Percentiles rank a stretch among this genome's conserved stretches.
These are phyloP conservation scores for Medakamo hakoo DNA, from an alignment of 139 green algal species.

Conservation along the genomic window DNA sequence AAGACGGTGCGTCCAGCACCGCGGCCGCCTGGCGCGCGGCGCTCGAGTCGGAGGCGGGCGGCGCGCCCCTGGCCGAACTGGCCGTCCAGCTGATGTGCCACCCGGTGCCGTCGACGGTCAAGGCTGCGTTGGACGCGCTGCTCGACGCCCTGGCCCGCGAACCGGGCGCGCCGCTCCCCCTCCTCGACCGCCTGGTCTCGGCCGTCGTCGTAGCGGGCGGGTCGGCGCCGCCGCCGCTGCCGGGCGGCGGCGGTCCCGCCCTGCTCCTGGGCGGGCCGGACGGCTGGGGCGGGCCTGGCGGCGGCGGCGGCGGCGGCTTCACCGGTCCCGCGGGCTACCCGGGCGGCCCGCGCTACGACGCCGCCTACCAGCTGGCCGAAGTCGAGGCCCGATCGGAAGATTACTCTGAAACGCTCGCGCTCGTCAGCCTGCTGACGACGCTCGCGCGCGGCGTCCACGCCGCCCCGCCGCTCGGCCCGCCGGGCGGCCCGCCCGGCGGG, in stretches of 20 bases:
- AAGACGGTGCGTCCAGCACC: too few species aligned
- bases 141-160: not conserved
- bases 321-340: too few species aligned
- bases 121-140: not conserved
- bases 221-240: not conserved
- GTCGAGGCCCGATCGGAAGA: not conserved
- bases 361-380: not conserved
- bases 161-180: not conserved
- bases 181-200: not conserved
- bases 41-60: not conserved
- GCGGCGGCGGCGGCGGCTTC: too few species aligned
- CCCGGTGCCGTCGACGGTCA: not conserved
- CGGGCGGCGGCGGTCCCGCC: too few species aligned
- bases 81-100: not conserved
- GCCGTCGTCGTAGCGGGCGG: too few species aligned
- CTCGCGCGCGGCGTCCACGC: too few species aligned
- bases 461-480: not conserved
- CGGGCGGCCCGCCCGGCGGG: too few species aligned
- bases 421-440: not conserved
- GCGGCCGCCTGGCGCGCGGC: not conserved
- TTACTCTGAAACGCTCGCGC: not conserved
- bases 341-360: not conserved
- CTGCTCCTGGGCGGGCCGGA: too few species aligned
- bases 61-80: not conserved
- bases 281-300: too few species aligned